Evolutionary conservation across 139 green algal genomes (phyloP).

Genomic region (Desmodesmus armatus): DNA sequence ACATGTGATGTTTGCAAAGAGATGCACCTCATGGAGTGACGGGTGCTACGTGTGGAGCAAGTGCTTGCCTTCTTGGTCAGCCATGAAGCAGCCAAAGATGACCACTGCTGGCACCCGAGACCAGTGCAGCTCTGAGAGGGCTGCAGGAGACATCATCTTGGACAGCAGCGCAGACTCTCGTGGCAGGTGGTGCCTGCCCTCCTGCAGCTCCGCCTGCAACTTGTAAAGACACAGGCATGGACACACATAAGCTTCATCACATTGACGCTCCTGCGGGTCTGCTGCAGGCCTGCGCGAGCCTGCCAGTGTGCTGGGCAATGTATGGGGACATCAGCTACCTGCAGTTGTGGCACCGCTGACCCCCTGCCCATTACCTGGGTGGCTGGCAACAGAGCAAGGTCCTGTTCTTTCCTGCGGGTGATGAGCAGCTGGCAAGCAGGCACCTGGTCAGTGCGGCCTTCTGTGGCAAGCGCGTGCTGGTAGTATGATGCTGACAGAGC

Average conservation of each 20-base stretch:
- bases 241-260: no score
- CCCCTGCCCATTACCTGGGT: no score
- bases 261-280: no score
- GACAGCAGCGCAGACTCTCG: slow-evolving; percentile 38
- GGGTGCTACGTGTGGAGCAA: no score
- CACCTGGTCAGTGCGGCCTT: slow-evolving; percentile 14
- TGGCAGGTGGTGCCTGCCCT: neutral
- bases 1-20: no score
- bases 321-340: no score
- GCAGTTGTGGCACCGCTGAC: no score
- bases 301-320: no score
- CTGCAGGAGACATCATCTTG: slow-evolving; percentile 40
- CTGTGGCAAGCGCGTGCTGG: slow-evolving; percentile 22
- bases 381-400: slow-evolving; percentile 10
- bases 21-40: no score
- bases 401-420: neutral
- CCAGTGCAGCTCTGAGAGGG: slow-evolving; percentile 30
- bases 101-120: slow-evolving; percentile 26
- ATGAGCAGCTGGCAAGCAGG: slow-evolving; percentile 38
- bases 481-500: slow-evolving; percentile 44
- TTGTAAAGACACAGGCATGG: neutral
- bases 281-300: no score
- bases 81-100: slow-evolving; percentile 41
- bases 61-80: slow-evolving; percentile 30
- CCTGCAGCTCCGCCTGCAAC: slow-evolving; percentile 23